A percentile compares a stretch with the other conserved stretches of the same genome.
These are phyloP conservation scores for Beauveria rudraprayagi DNA, from an alignment of 2,329 filamentous ascomycete species.

Conservation along the genomic window DNA sequence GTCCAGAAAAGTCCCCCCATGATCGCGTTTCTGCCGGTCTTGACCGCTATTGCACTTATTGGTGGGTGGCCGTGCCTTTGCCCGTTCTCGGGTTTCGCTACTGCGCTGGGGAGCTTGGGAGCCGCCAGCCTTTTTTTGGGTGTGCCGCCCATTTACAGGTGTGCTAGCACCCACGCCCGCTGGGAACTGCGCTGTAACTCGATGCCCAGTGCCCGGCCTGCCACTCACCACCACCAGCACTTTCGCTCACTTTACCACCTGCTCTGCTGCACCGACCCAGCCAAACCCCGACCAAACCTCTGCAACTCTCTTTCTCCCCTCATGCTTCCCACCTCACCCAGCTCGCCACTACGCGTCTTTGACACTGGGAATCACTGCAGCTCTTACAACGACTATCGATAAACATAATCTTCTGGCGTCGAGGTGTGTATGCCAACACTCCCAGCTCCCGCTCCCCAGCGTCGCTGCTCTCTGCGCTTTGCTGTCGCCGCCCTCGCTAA, in stretches of 20 bases:
- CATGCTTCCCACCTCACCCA: slow-evolving; percentile 6
- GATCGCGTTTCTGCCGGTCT: slow-evolving; percentile 9
- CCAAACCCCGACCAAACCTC: slow-evolving; percentile 8
- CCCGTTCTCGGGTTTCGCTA: slow-evolving; percentile 11
- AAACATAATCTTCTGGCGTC: neutral
- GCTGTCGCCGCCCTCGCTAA: slow-evolving; percentile 12
- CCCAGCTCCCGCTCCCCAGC: slow-evolving; percentile 6
- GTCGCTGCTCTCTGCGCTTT: slow-evolving; percentile 3
- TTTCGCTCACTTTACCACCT: neutral
- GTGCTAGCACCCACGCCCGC: neutral
- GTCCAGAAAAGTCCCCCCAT: slow-evolving; percentile 7
- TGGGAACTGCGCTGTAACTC: neutral
- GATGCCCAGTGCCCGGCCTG: neutral
- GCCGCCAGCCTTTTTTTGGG: neutral
- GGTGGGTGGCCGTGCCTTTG: neutral
- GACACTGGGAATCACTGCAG: neutral
- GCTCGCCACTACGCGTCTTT: slow-evolving; percentile 3
- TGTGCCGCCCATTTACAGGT: neutral
- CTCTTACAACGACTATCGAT: neutral
- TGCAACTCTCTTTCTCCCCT: slow-evolving; percentile 10
- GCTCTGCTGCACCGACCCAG: slow-evolving; percentile 3
- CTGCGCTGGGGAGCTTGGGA: neutral
- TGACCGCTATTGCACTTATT: neutral
- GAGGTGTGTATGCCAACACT: slow-evolving; percentile 2
- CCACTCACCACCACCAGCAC: neutral